phyloP scores from a whole-genome alignment of 495 filamentous ascomycete species.

The Neurospora africana region DNA sequence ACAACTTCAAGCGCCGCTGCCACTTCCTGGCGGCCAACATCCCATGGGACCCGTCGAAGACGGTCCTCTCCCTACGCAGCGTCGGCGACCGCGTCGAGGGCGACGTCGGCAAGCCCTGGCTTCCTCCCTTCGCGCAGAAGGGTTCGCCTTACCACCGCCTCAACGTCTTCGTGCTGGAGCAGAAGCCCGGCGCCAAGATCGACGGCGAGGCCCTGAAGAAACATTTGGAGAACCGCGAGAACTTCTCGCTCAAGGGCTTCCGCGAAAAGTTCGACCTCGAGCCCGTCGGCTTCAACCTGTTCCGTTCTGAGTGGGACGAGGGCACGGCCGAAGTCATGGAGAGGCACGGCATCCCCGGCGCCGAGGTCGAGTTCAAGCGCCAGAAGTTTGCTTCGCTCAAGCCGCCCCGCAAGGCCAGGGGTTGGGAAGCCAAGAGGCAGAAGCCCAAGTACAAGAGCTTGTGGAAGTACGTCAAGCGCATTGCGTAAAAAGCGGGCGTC shows the following conservation, averaged over 20 bases:
- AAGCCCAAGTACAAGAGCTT: constrained; percentile 43
- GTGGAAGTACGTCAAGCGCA: constrained; percentile 43
- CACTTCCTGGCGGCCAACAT: constrained; percentile 73
- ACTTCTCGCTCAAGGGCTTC: constrained; percentile 62
- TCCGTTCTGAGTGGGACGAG: constrained; percentile 84
- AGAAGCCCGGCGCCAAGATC: constrained; percentile 49
- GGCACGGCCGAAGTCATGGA: constrained; percentile 77
- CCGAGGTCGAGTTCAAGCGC: constrained; percentile 74
- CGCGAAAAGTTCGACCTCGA: constrained; percentile 54
- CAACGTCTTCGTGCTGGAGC: constrained; percentile 71
- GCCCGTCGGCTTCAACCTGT: constrained; percentile 74
- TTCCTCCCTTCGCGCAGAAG: constrained; percentile 78
- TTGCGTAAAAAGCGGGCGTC: constrained; percentile 13
- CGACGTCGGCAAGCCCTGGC: constrained; percentile 65
- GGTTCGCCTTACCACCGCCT: constrained; percentile 87
- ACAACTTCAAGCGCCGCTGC: constrained; percentile 67
- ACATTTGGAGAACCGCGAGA: constrained; percentile 39
- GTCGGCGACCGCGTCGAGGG: constrained; percentile 24
- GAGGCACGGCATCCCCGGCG: constrained; percentile 58
- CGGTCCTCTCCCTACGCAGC: constrained; percentile 36
- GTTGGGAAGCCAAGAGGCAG: constrained; percentile 48
- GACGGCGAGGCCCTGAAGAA: constrained; percentile 51
- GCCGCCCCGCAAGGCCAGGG: constrained; percentile 37
- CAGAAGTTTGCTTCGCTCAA: constrained; percentile 48
- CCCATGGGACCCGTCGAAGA: constrained; percentile 38